Evolutionary conservation across 2,329 filamentous ascomycete genomes (phyloP).

Genomic region (Corniculantispora saksenae): DNA sequence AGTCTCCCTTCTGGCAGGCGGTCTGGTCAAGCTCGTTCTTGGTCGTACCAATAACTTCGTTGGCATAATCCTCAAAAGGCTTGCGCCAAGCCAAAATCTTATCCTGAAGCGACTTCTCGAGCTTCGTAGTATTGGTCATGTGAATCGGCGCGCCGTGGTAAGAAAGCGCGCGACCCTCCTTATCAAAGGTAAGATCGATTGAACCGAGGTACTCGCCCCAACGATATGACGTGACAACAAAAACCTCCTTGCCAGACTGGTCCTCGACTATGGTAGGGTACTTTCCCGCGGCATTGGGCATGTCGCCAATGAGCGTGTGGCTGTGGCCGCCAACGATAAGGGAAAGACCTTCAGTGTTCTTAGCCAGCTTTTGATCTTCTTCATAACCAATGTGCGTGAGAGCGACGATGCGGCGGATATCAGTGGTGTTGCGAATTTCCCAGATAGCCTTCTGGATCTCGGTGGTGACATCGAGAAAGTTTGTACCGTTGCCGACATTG

Average conservation of each 20-base stretch:
- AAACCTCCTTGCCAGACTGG: constrained; percentile 64
- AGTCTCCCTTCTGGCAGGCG: constrained; percentile 59
- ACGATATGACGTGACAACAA: constrained; percentile 66
- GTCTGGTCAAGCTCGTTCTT: constrained; percentile 60
- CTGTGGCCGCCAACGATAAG: constrained; percentile 67
- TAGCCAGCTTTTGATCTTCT: constrained; percentile 61
- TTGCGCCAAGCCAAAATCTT: constrained; percentile 60
- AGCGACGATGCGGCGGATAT: constrained; percentile 65
- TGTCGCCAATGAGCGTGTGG: constrained; percentile 61
- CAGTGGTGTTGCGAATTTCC: constrained; percentile 60
- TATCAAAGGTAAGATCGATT: constrained; percentile 65
- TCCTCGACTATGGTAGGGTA: constrained; percentile 67
- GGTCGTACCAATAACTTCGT: constrained; percentile 56
- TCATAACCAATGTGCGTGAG: constrained; percentile 70
- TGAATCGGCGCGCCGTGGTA: constrained; percentile 67
- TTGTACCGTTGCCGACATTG: constrained; percentile 57
- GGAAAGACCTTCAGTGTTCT: constrained; percentile 62
- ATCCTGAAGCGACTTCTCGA: constrained; percentile 57
- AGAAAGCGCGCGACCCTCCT: constrained; percentile 59
- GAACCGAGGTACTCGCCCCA: constrained; percentile 71
- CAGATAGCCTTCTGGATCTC: constrained; percentile 64
- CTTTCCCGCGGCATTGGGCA: constrained; percentile 56
- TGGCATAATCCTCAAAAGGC: constrained; percentile 62
- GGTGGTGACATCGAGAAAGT: constrained; percentile 57
- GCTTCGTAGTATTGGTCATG: constrained; percentile 59